Evolutionary conservation across 768 basidiomycete genomes (phyloP), one percentile per base, ranked within the genome.

Genomic region (Asterophora parasitica): DNA sequence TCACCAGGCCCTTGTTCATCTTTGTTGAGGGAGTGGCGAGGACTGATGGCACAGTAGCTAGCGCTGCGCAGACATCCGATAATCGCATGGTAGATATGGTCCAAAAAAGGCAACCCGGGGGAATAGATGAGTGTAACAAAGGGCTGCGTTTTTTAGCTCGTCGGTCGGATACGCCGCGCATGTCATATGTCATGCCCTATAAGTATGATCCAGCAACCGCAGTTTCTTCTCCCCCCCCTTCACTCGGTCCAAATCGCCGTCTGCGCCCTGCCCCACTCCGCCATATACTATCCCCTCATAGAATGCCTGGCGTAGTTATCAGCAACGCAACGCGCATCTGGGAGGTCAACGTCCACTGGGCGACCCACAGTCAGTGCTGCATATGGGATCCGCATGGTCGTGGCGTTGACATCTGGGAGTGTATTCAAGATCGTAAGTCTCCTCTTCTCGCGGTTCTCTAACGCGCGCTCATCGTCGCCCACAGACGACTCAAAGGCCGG

Each of bases 331-430:
- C 84, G 1, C 70, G 79, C 46, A 79, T 85, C 32, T 87, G 84
- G 84, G 84, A 85, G 61, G 57, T 73, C 58, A 81, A 83, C 60
- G 69, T 82, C 34, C 69, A 81, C 62, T 88, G 85, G 85, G 56
- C 72, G 17, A 53, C 81, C 36, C 74, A 77, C 61, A 78, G 78
- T 50, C 85, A 88, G 59, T 87, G 85, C 62, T 80, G 80, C 46
- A 73, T 82, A 11, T 88, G 84, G 85, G 81, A 87, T 64, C 65
- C 77, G 17, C 76, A 74, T 63, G 73, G 78, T 44, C 76, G 78
- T 33, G 79, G 82, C 20, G 85, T 88, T 34, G 82, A 85, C 47
- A 76, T 88, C 46, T 88, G 84, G 84, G 84, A 88, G 58, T 88
- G 85, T 60, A 69, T 86, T 45, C 65, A 71, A 63, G 76, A 78